These are phyloP conservation scores for Xylariaceae sp. DNA, from an alignment of 2,329 filamentous ascomycete species.

Conservation along the genomic window DNA sequence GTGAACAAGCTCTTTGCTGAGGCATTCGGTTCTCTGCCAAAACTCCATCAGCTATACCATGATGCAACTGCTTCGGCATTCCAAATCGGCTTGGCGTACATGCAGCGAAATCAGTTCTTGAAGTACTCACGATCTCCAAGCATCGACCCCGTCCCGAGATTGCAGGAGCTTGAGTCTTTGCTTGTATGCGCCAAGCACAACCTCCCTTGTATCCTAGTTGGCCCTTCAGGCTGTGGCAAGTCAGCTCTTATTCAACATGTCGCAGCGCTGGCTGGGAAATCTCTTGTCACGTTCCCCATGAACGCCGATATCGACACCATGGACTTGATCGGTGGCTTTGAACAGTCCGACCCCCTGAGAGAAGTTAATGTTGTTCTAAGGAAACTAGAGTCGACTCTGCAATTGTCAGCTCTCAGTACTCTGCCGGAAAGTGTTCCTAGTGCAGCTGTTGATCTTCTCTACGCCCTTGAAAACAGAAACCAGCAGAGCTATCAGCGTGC, in stretches of 20 bases:
- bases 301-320: constrained; percentile 96
- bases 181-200: constrained; percentile 81
- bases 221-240: constrained; percentile 81
- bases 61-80: constrained; percentile 60
- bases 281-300: constrained; percentile 76
- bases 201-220: constrained; percentile 84
- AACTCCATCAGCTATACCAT: constrained; percentile 62
- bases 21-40: constrained; percentile 53
- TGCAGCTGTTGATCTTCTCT: constrained; percentile 46
- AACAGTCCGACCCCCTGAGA: constrained; percentile 80
- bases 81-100: constrained; percentile 73
- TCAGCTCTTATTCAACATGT: constrained; percentile 73
- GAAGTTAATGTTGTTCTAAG: constrained; percentile 58
- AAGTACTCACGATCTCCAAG: constrained; percentile 49
- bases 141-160: constrained; percentile 48
- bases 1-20: constrained; percentile 61
- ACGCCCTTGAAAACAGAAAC: constrained; percentile 41
- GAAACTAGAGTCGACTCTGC: constrained; percentile 37
- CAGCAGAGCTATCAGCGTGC: constrained; percentile 38
- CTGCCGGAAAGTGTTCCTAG: constrained; percentile 44
- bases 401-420: constrained; percentile 43
- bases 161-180: constrained; percentile 76
- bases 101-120: constrained; percentile 53
- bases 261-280: constrained; percentile 71
- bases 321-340: constrained; percentile 94